Conservation (phyloP, 352 stramenopile genomes). For the Globisporangium acanthophoron region DNA sequence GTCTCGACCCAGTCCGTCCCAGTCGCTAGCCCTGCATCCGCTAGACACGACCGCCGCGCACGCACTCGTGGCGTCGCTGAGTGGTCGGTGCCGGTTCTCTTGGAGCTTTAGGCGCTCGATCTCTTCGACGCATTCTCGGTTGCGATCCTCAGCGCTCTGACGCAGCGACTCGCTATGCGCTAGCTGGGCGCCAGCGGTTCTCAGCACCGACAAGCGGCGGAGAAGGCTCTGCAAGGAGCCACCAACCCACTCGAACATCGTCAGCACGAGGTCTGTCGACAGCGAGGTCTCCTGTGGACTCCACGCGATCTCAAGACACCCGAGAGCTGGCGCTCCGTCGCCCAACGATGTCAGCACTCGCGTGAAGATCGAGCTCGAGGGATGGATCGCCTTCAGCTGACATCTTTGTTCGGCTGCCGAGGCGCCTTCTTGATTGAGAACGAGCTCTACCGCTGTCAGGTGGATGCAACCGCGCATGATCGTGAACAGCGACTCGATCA, state of each 20-base stretch:
- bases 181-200: background rate
- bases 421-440: background rate
- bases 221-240: slow-evolving; percentile 3
- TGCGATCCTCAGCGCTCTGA: background rate
- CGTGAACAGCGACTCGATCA: background rate
- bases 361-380: background rate
- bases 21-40: background rate
- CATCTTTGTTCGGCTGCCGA: background rate
- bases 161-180: background rate
- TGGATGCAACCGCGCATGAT: background rate
- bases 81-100: background rate
- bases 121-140: background rate
- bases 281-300: background rate
- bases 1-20: background rate
- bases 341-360: background rate
- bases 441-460: slow-evolving; percentile 3
- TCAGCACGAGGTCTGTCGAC: background rate
- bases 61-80: background rate
- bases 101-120: background rate
- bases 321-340: background rate
- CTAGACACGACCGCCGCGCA: background rate
- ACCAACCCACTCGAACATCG: slow-evolving; percentile 8
- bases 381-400: background rate
- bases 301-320: slow-evolving; percentile 1
- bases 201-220: background rate